phyloP scores from a whole-genome alignment of 2,329 filamentous ascomycete species.

The Penicillium sp. region DNA sequence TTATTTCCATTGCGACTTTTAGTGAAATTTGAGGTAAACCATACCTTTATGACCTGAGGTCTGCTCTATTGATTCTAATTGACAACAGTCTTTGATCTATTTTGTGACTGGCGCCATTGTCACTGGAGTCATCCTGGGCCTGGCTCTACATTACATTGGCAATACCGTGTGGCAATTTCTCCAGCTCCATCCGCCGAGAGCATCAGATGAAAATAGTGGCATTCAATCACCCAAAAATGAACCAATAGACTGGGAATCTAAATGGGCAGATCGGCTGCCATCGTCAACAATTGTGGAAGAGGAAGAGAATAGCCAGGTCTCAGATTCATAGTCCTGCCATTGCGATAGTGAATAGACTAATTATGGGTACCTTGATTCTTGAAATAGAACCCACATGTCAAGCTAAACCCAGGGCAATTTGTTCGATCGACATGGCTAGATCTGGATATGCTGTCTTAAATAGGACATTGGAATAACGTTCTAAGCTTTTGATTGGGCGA shows the following conservation, averaged over 20 bases:
- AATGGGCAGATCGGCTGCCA: slow-evolving; percentile 11
- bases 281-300: slow-evolving; percentile 31
- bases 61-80: slow-evolving; percentile 1
- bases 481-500: no score
- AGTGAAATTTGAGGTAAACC: slow-evolving; percentile 51
- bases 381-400: no score
- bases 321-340: slow-evolving; percentile 7
- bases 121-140: slow-evolving; percentile 60
- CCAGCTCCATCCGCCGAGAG: slow-evolving; percentile 22
- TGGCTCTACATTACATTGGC: slow-evolving; percentile 54
- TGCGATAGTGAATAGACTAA: no score
- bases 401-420: no score
- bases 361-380: no score
- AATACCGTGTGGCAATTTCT: slow-evolving; percentile 49
- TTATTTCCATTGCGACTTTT: slow-evolving; percentile 49
- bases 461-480: no score
- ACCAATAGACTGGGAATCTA: slow-evolving; percentile 15
- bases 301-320: slow-evolving; percentile 25
- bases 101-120: slow-evolving; percentile 51
- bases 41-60: background rate
- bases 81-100: slow-evolving; percentile 14
- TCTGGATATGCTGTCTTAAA: no score
- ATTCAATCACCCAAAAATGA: slow-evolving; percentile 11
- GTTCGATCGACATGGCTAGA: no score
- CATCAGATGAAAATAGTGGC: background rate